phyloP scores from a whole-genome alignment of 495 filamentous ascomycete genomes.

The Podospora anserina region DNA sequence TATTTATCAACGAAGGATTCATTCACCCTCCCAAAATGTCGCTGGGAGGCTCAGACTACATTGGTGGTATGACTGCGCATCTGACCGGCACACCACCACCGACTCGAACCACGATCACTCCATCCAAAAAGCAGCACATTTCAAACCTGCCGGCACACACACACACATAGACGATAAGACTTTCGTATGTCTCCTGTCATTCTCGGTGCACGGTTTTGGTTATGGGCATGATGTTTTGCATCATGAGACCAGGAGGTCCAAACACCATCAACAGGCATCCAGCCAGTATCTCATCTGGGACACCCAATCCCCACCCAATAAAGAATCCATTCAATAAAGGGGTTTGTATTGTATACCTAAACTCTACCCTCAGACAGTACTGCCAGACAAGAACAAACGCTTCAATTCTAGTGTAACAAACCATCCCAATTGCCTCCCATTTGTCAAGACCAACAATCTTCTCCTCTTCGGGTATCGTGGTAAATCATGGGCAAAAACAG shows the following conservation, averaged over 20 bases:
- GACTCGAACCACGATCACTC: not conserved
- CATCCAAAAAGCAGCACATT: not conserved
- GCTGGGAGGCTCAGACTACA: not conserved
- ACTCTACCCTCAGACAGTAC: too few relatives aligned
- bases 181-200: not conserved
- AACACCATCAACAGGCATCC: not conserved
- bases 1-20: not conserved
- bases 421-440: conserved; percentile 10
- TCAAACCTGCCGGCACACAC: not conserved
- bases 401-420: not conserved
- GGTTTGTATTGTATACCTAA: not conserved
- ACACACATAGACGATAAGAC: not conserved
- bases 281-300: not conserved
- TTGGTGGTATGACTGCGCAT: not conserved
- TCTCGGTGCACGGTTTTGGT: not conserved
- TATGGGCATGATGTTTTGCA: not conserved
- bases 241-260: not conserved
- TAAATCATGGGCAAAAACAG: conserved; percentile 4
- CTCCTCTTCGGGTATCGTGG: conserved; percentile 28
- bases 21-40: not conserved
- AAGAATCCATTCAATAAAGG: not conserved
- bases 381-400: not conserved
- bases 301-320: not conserved
- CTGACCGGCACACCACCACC: not conserved
- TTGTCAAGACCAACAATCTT: conserved; percentile 17